phyloP scores from a whole-genome alignment of 1,284 basidiomycete species.

The Trichosporon sp. region DNA sequence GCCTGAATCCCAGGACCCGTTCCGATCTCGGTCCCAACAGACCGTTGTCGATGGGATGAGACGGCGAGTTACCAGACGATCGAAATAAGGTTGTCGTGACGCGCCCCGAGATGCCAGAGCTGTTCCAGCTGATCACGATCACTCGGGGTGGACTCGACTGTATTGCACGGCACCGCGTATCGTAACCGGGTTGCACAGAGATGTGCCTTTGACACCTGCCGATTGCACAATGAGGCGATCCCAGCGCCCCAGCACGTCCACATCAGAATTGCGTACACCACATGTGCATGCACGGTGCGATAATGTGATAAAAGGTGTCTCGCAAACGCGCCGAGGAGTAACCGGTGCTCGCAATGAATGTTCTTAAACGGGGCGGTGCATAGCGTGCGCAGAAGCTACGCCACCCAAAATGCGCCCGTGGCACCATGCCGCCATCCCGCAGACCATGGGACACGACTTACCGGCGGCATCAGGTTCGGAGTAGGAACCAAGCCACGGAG shows the following conservation, averaged over 20 bases:
- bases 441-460: conserved; percentile 1
- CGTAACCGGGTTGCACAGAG: background rate
- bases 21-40: too few relatives aligned
- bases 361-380: background rate
- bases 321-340: background rate
- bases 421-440: background rate
- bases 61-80: background rate
- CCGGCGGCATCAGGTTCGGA: conserved; percentile 3
- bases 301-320: background rate
- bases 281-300: background rate
- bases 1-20: too few relatives aligned
- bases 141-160: too few relatives aligned
- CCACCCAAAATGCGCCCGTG: background rate
- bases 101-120: background rate
- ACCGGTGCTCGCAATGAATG: background rate
- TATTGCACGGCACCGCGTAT: background rate
- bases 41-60: background rate
- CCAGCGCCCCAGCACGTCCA: background rate
- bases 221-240: background rate
- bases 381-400: background rate
- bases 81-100: background rate
- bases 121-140: too few relatives aligned
- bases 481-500: background rate
- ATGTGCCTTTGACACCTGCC: background rate
- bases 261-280: background rate